Percentiles rank a stretch among this genome's conserved stretches.
Evolutionary conservation across 139 green algal genomes (phyloP).

Genomic region (Coelastrella sp.): DNA sequence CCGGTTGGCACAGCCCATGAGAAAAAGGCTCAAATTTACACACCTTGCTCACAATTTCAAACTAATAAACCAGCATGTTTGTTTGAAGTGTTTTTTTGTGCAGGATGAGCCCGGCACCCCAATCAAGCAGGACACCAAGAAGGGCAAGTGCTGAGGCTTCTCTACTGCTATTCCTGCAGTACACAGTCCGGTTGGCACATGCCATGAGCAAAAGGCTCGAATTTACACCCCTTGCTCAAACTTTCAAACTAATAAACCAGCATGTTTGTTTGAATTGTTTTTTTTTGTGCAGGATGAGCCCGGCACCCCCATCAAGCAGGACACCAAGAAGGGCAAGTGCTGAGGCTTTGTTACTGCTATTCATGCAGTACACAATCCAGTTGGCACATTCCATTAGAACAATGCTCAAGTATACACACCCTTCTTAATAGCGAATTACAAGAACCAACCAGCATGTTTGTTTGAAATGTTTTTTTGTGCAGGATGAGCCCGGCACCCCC

Average conservation of each 20-base stretch:
- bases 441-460: neutral
- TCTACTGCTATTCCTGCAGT: no score
- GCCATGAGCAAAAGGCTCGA: no score
- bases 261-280: neutral
- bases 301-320: constrained; percentile 99
- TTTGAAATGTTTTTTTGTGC: neutral
- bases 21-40: no score
- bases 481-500: constrained; percentile 95
- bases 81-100: neutral
- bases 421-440: no score
- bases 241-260: no score
- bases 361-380: no score
- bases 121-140: constrained; percentile 99
- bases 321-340: constrained; percentile 99
- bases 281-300: constrained; percentile 90
- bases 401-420: no score
- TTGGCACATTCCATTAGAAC: no score
- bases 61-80: neutral
- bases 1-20: no score
- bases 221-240: no score
- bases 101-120: constrained; percentile 96
- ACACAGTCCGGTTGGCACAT: no score
- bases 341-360: constrained; percentile 83
- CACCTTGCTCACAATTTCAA: no score
- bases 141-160: constrained; percentile 98